phyloP scores from a whole-genome alignment of 768 basidiomycete species.

The Kwoniella pini region DNA sequence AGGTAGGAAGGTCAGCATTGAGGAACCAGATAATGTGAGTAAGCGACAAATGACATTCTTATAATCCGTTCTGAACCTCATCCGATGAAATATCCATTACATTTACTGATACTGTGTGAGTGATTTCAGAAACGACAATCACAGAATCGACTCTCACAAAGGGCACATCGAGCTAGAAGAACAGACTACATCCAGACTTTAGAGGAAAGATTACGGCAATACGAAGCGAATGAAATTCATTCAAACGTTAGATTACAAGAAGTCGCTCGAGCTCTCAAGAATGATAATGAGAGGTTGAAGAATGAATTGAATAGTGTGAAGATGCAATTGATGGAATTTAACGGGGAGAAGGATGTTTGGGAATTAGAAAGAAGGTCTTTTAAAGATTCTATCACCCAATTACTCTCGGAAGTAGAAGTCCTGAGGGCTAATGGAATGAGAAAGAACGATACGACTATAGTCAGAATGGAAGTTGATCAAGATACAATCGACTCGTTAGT shows the following conservation, averaged over 20 bases:
- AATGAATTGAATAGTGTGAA: constrained; percentile 23
- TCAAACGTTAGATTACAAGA: constrained; percentile 50
- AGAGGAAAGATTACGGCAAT: constrained; percentile 44
- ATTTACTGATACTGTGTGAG: not conserved
- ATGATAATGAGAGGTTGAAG: constrained; percentile 38
- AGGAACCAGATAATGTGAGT: constrained; percentile 49
- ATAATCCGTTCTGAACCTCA: no score
- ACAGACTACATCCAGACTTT: constrained; percentile 46
- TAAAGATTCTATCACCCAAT: constrained; percentile 3
- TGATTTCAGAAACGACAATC: constrained; percentile 41
- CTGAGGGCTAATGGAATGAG: constrained; percentile 7
- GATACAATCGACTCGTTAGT: constrained; percentile 15
- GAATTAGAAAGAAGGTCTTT: constrained; percentile 16
- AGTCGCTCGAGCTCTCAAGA: constrained; percentile 42
- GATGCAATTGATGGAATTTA: constrained; percentile 8
- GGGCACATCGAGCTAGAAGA: constrained; percentile 42
- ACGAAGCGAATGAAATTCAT: constrained; percentile 47
- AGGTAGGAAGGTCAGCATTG: constrained; percentile 45
- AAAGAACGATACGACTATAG: constrained; percentile 14
- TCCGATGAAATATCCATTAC: no score
- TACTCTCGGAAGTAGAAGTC: constrained; percentile 6
- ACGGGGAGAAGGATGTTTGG: constrained; percentile 18
- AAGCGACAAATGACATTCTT: no score
- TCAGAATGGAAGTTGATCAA: constrained; percentile 25
- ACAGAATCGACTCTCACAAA: constrained; percentile 48